phyloP scores from a whole-genome alignment of 2,329 filamentous ascomycete species.

The Lizonia empirigonia region DNA sequence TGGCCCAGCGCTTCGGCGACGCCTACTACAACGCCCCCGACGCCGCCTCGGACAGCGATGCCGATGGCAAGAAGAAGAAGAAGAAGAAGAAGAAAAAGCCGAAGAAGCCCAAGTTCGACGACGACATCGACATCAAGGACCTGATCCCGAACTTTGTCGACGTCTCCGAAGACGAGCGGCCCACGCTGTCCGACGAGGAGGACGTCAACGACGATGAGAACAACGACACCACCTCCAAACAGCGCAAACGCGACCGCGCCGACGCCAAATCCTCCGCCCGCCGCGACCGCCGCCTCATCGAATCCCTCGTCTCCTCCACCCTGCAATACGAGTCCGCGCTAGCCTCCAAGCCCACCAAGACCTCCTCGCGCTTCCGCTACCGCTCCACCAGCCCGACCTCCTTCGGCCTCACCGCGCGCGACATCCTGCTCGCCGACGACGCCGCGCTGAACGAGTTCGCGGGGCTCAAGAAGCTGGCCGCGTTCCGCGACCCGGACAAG shows the following conservation, averaged over 20 bases:
- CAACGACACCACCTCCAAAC: conserved; percentile 47
- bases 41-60: conserved; percentile 43
- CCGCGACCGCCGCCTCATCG: conserved; percentile 80
- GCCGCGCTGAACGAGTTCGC: conserved; percentile 85
- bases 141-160: conserved; percentile 86
- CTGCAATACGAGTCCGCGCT: conserved; percentile 73
- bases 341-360: conserved; percentile 55
- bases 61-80: conserved; percentile 45
- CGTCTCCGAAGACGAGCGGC: conserved; percentile 69
- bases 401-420: conserved; percentile 86
- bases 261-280: conserved; percentile 74
- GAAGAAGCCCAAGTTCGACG: conserved; percentile 91
- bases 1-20: conserved; percentile 86
- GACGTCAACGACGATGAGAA: conserved; percentile 51
- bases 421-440: conserved; percentile 92
- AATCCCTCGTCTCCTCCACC: conserved; percentile 81
- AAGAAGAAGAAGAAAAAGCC: conserved; percentile 68
- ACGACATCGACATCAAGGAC: conserved; percentile 97
- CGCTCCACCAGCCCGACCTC: conserved; percentile 89
- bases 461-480: conserved; percentile 91
- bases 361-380: conserved; percentile 75
- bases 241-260: conserved; percentile 54
- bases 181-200: conserved; percentile 65
- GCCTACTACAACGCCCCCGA: conserved; percentile 81
- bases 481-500: conserved; percentile 86